phyloP scores from a whole-genome alignment of 208 protist genomes.

The Leishmania mexicana region DNA sequence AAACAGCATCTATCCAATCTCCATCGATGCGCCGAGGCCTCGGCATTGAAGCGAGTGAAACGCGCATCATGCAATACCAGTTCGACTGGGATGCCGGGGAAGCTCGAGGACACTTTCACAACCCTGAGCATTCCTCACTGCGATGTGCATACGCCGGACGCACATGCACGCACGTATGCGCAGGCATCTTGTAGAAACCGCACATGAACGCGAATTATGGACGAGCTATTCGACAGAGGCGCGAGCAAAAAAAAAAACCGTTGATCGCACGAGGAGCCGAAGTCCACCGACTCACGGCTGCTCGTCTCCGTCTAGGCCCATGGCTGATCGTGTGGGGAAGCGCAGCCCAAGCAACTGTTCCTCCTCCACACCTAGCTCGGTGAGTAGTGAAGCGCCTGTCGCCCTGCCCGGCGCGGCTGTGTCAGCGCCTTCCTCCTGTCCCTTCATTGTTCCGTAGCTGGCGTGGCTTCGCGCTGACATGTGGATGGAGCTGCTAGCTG shows the following conservation, averaged over 20 bases:
- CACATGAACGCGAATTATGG: not conserved
- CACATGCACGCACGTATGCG: not conserved
- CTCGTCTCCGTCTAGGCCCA: constrained; percentile 23
- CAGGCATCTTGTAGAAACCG: not conserved
- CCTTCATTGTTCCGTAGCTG: constrained; percentile 25
- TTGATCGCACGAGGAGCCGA: not conserved
- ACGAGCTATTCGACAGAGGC: not conserved
- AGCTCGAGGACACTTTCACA: not conserved
- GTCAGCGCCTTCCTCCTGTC: constrained; percentile 1
- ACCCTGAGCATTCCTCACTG: not conserved
- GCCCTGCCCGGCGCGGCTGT: not conserved
- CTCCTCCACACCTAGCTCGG: constrained; percentile 43
- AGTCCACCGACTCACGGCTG: not conserved
- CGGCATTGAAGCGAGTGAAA: not conserved
- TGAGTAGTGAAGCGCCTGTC: constrained; percentile 22
- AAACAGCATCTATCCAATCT: too few relatives aligned
- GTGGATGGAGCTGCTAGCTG: constrained; percentile 36
- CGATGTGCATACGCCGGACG: not conserved
- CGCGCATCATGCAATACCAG: not conserved
- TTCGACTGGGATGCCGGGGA: not conserved
- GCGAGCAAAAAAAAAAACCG: not conserved
- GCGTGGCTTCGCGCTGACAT: constrained; percentile 23
- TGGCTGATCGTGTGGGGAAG: constrained; percentile 52
- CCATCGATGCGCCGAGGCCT: too few relatives aligned
- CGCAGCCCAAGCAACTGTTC: constrained; percentile 57